Percentiles rank a stretch among this genome's conserved stretches.
Conservation (phyloP, 2,329 filamentous ascomycete genomes). For the Phialophora expanda region DNA sequence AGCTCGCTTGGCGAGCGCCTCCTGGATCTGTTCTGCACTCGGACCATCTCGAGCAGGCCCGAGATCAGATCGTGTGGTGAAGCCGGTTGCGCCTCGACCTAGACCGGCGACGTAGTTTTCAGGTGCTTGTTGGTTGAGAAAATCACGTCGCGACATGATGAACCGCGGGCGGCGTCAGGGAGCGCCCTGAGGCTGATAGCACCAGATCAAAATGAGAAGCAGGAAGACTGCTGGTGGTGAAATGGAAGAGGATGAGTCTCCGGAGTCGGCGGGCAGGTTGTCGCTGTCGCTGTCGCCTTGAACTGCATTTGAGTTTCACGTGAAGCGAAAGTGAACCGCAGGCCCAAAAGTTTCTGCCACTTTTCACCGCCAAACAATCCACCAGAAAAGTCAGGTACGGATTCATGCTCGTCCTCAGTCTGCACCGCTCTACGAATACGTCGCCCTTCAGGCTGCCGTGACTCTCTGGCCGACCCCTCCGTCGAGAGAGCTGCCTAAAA, state of each 20-base stretch:
- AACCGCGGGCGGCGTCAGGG: not conserved
- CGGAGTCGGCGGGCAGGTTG: not conserved
- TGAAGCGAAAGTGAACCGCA: not conserved
- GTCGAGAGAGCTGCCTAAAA: constrained; percentile 39
- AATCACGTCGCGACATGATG: constrained; percentile 75
- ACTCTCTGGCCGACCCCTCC: not conserved
- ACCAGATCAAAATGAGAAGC: not conserved
- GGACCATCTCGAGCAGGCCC: constrained; percentile 94
- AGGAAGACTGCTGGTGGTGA: not conserved
- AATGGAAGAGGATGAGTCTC: not conserved
- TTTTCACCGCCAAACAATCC: constrained; percentile 25
- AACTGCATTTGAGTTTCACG: not conserved
- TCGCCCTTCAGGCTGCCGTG: not conserved
- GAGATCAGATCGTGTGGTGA: constrained; percentile 95
- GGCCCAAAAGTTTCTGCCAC: constrained; percentile 22
- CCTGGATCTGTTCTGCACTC: constrained; percentile 97
- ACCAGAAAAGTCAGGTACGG: constrained; percentile 25
- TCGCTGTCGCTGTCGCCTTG: not conserved
- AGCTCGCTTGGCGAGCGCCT: constrained; percentile 91
- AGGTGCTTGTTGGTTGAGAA: constrained; percentile 81
- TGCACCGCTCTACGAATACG: not conserved
- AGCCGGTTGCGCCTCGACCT: constrained; percentile 95
- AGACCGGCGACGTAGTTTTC: constrained; percentile 95
- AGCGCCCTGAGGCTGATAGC: not conserved
- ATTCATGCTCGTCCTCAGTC: not conserved